Evolutionary conservation across 1,139 yeast species (phyloP).

Genomic region (Arxiozyma slooffiae): DNA sequence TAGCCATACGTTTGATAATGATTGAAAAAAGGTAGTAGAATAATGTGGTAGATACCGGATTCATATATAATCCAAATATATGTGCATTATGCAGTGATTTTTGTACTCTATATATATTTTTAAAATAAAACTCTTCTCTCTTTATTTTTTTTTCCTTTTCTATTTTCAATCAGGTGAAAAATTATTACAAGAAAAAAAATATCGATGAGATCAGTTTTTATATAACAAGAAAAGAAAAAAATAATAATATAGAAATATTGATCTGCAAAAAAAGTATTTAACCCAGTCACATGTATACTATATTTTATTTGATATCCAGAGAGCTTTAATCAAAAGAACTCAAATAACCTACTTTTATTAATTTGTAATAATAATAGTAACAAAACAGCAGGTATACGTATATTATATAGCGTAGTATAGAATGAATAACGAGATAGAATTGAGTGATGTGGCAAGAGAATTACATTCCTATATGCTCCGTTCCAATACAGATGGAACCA

Average conservation of each 20-base stretch:
- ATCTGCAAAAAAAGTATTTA: neutral
- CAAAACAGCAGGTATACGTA: neutral
- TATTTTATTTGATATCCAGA: neutral
- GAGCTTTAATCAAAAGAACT: neutral
- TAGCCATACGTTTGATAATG: constrained; percentile 62
- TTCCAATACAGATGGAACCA: constrained; percentile 31
- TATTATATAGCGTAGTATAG: neutral
- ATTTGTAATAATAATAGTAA: neutral
- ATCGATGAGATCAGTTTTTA: constrained; percentile 1
- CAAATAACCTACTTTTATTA: neutral
- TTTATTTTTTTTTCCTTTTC: too few relatives aligned
- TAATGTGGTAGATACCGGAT: neutral
- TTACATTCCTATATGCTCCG: constrained; percentile 55
- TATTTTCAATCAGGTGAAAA: neutral
- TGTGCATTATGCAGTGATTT: neutral
- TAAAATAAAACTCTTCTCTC: neutral
- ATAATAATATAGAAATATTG: too few relatives aligned
- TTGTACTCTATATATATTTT: too few relatives aligned
- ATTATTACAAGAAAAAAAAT: neutral
- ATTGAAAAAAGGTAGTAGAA: constrained; percentile 48
- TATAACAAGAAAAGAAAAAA: neutral
- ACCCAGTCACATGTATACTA: neutral
- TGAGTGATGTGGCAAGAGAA: constrained; percentile 43
- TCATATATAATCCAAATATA: neutral
- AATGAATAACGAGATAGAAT: constrained; percentile 5